Evolutionary conservation across 345 rosid genomes (phyloP).

Genomic region (Hibiscus trionum): DNA sequence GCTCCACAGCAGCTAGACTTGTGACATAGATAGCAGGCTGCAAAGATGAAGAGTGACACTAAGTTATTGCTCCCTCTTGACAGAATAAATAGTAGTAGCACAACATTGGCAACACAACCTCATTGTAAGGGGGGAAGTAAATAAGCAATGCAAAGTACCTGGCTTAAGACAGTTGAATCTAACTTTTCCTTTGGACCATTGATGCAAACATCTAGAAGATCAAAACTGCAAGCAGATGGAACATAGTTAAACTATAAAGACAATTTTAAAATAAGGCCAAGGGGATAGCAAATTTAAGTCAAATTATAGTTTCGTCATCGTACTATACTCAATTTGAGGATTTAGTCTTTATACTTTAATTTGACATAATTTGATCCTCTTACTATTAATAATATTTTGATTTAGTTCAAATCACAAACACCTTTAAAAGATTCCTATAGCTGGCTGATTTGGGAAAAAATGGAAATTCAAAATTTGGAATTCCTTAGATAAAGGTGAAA

Average conservation of each 20-base stretch:
- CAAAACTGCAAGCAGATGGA: slow-evolving; percentile 48
- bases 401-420: not conserved
- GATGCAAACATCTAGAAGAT: slow-evolving; percentile 78
- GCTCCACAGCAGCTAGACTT: slow-evolving; percentile 92
- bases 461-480: no score
- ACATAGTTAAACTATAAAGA: not conserved
- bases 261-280: not conserved
- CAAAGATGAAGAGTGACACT: slow-evolving; percentile 11
- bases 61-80: not conserved
- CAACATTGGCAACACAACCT: slow-evolving; percentile 2
- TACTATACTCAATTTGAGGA: not conserved
- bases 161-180: slow-evolving; percentile 91
- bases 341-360: not conserved
- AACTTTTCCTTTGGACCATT: slow-evolving; percentile 94
- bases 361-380: not conserved
- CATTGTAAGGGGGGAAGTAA: not conserved
- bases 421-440: no score
- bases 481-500: no score
- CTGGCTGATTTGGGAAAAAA: no score
- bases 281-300: not conserved
- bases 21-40: slow-evolving; percentile 99
- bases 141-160: slow-evolving; percentile 37
- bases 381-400: not conserved
- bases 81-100: not conserved
- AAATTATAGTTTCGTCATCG: not conserved